Evolutionary conservation across 163 green algal genomes (phyloP).

Genomic region (Chlorella variabilis): DNA sequence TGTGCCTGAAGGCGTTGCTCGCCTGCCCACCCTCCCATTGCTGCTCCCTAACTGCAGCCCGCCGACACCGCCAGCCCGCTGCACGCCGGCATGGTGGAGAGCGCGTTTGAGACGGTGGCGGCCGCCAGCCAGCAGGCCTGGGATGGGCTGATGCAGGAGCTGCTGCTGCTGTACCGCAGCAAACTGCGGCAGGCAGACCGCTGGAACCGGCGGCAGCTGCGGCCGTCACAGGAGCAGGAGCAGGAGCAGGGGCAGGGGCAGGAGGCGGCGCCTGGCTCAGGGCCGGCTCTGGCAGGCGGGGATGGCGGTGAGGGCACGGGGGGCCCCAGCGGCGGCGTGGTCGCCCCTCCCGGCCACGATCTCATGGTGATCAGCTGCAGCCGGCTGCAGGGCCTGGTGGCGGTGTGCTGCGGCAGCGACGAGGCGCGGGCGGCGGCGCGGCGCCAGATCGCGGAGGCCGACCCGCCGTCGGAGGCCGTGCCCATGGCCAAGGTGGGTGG

Average conservation of each 20-base stretch:
- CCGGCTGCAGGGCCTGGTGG: conserved; percentile 25
- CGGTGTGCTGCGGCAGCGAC: conserved; percentile 39
- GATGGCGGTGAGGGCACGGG: not conserved
- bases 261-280: not conserved
- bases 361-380: conserved; percentile 47
- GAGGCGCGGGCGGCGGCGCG: conserved; percentile 16
- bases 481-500: conserved; percentile 17
- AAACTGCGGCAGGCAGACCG: not conserved
- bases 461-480: conserved; percentile 45
- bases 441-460: conserved; percentile 34
- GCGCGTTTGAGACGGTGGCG: conserved; percentile 16
- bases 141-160: conserved; percentile 34
- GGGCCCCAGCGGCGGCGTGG: not conserved
- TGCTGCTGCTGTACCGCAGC: conserved; percentile 15
- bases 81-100: conserved; percentile 30
- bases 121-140: conserved; percentile 30
- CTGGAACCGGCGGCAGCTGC: not conserved
- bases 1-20: not conserved
- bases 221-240: not conserved
- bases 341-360: conserved; percentile 3
- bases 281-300: not conserved
- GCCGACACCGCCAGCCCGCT: conserved; percentile 15
- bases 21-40: too few relatives aligned
- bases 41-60: not conserved
- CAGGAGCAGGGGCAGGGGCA: not conserved